These are phyloP conservation scores for Liriodendron chinense DNA, from an alignment of 164 flowering plant genomes.

Conservation along the genomic window DNA sequence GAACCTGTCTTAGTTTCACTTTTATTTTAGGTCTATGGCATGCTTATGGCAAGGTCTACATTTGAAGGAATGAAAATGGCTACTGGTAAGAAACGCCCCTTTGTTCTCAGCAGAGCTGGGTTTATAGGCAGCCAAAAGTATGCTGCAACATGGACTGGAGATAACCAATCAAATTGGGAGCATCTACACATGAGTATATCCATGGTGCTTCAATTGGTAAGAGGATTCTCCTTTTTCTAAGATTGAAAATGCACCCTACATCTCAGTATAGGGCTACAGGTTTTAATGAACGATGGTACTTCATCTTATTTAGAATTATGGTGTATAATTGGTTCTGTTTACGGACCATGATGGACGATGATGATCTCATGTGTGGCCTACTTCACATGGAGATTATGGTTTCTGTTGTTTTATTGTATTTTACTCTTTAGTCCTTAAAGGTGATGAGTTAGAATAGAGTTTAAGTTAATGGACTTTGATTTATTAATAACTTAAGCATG, in stretches of 20 bases:
- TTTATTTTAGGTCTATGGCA: constrained; percentile 73
- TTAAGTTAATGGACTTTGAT: no score
- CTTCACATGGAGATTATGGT: no score
- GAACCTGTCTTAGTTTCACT: not conserved
- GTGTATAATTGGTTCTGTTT: no score
- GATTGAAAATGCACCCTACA: constrained; percentile 49
- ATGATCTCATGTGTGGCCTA: constrained; percentile 64
- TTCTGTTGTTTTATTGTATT: no score
- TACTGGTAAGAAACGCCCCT: constrained; percentile 67
- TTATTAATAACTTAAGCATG: no score
- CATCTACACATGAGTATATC: constrained; percentile 90
- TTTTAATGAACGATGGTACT: not conserved
- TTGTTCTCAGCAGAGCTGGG: constrained; percentile 96
- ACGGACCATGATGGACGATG: constrained; percentile 70
- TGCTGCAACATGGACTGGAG: constrained; percentile 99
- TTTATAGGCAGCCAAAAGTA: constrained; percentile 86
- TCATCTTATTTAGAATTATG: not conserved
- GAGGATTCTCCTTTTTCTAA: constrained; percentile 14
- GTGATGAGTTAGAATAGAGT: no score
- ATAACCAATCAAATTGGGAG: constrained; percentile 90
- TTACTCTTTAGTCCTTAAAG: no score
- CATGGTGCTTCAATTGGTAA: constrained; percentile 93
- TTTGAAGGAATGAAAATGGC: constrained; percentile 87
- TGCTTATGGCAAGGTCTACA: constrained; percentile 96
- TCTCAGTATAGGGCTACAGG: no score